Evolutionary conservation across 2,329 filamentous ascomycete species (phyloP).

Genomic region (Falciphora oryzae): DNA sequence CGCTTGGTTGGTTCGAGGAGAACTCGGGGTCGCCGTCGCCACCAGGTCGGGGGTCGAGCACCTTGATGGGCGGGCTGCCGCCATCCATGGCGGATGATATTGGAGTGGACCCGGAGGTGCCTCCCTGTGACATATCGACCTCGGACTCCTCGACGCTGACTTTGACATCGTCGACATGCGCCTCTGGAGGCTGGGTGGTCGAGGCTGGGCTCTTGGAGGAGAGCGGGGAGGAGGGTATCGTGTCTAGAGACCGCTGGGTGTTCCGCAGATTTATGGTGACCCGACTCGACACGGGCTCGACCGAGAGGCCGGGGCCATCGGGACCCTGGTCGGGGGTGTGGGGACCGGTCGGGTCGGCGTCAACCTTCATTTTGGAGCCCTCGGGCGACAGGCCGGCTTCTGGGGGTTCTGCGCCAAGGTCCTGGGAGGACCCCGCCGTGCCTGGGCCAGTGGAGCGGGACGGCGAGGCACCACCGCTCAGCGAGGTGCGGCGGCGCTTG

Average conservation of each 20-base stretch:
- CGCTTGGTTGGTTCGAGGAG: neutral
- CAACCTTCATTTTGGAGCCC: conserved; percentile 35
- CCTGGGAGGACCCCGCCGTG: conserved; percentile 6
- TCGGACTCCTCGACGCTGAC: conserved; percentile 41
- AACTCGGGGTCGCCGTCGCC: conserved; percentile 15
- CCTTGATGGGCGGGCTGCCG: conserved; percentile 39
- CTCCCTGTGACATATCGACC: conserved; percentile 27
- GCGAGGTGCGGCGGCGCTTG: conserved; percentile 58
- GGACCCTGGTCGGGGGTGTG: conserved; percentile 33
- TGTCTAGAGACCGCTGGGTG: conserved; percentile 32
- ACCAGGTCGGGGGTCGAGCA: conserved; percentile 26
- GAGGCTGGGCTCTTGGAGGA: conserved; percentile 28
- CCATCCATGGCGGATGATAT: conserved; percentile 33
- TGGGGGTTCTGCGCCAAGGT: conserved; percentile 2
- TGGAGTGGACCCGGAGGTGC: conserved; percentile 22
- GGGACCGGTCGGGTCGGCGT: conserved; percentile 32
- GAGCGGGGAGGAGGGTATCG: conserved; percentile 36
- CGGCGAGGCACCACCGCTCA: conserved; percentile 41
- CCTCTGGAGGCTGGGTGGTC: neutral
- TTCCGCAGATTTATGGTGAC: conserved; percentile 57
- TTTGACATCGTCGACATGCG: conserved; percentile 10
- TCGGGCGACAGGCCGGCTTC: conserved; percentile 13
- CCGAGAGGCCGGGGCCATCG: conserved; percentile 17
- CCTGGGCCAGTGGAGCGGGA: conserved; percentile 34
- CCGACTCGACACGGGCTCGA: conserved; percentile 44